Evolutionary conservation across 108 stramenopile genomes (phyloP).

Genomic region (Nannochloropsis oceanica): DNA sequence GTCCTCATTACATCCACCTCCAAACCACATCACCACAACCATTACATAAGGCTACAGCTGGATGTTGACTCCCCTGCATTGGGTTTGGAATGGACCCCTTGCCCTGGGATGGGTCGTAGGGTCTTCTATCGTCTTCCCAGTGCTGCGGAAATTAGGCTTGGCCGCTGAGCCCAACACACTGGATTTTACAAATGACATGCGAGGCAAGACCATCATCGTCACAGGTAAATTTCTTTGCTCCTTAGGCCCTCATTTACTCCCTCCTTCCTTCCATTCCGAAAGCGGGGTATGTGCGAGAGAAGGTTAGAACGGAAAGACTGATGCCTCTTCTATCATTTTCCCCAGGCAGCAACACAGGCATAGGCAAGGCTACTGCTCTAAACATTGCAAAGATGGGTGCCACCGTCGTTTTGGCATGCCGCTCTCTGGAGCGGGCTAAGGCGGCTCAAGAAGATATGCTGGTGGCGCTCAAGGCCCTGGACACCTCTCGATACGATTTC

Average conservation of each 20-base stretch:
- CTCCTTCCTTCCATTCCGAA: too few species aligned
- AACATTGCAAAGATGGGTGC: slow-evolving; percentile 13
- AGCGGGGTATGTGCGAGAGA: too few species aligned
- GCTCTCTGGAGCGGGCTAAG: slow-evolving; percentile 14
- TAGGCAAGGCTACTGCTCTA: slow-evolving; percentile 23
- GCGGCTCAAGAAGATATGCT: not conserved
- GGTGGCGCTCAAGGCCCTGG: not conserved
- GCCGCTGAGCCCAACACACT: not conserved
- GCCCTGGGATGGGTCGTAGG: not conserved
- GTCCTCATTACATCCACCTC: too few species aligned
- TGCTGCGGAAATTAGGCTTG: not conserved
- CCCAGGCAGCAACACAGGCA: slow-evolving; percentile 6
- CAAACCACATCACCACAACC: too few species aligned
- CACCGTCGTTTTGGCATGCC: slow-evolving; percentile 26
- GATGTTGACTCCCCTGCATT: not conserved
- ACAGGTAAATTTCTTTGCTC: not conserved
- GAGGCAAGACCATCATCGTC: not conserved
- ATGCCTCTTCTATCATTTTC: too few species aligned
- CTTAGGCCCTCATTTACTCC: too few species aligned
- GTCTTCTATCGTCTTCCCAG: not conserved
- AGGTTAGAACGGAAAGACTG: too few species aligned
- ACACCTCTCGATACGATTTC: not conserved
- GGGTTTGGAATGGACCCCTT: not conserved
- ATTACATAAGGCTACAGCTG: too few species aligned
- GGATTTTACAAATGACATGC: not conserved